Evolutionary conservation across 148 eudicot species (phyloP), one percentile per base, ranked within the genome.

Genomic region (Talinum fruticosum): DNA sequence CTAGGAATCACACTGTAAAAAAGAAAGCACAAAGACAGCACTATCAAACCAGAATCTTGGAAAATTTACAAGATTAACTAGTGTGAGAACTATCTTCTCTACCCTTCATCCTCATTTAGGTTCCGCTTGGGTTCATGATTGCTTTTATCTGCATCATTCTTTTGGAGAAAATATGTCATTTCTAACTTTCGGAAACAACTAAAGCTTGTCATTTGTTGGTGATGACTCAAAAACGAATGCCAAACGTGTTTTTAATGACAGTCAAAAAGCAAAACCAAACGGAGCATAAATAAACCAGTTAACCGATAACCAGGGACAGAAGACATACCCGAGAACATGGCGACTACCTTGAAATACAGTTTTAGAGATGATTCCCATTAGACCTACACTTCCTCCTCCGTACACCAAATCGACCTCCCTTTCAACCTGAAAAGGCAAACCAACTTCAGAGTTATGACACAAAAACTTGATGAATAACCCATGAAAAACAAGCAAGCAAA

Each of bases 361-460:
- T 83, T 85, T 86, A 18, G 97, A 88, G 73, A 92, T 84, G 79
- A 90, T 82, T 33, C 97, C 97, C 97, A 92, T 92, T 32, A 92
- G 85, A 3, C 97, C 97, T 37, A 83, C 79, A 79, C 94, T 92
- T 82, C 92, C 97, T 82, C 97, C 97, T 57, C 97, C 97, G 78
- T 90, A 90, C 61, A 92, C 92, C 83, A 92, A 84, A 78, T 88
- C 85, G 70, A 88, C 80, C 68, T 88, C 88, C 62, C 87, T 85
- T 66, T 88, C 88, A 59, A 88, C 97, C 97, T 91, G 66, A 54
- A 51, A 57, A 18, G 32, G 14, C 62, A 37, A 10, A 24, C 21
- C 38, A 41, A 14, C 62, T 37, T 33, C n/a, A 76, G 69, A 44
- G 35, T 28, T 24, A 3, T 18, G 5, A 66, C 28, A 14, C 69